phyloP scores from a whole-genome alignment of 2,329 filamentous ascomycete species.

The Juglanconis oblonga region DNA sequence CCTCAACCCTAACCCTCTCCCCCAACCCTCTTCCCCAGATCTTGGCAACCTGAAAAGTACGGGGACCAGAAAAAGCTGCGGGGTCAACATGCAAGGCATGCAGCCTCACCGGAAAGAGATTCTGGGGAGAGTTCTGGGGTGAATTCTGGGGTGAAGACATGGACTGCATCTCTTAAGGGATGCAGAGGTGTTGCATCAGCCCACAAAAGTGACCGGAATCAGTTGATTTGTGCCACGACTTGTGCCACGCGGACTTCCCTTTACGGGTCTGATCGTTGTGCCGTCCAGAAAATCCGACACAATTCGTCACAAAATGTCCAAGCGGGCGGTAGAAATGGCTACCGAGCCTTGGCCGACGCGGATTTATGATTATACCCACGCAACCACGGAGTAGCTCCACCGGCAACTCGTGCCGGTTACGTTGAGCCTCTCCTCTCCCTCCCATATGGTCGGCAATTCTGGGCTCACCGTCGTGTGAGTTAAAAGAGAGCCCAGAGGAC shows the following conservation, averaged over 20 bases:
- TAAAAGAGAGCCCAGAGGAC: no score
- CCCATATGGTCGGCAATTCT: background rate
- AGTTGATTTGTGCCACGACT: no score
- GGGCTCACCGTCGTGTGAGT: background rate
- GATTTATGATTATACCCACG: slow-evolving; percentile 4
- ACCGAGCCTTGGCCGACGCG: slow-evolving; percentile 8
- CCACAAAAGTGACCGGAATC: background rate
- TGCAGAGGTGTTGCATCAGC: background rate
- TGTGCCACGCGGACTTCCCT: no score
- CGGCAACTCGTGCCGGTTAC: background rate
- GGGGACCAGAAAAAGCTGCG: no score
- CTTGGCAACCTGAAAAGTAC: no score
- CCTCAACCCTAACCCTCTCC: no score
- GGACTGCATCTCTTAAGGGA: background rate
- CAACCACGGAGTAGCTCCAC: background rate
- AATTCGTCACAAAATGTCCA: background rate
- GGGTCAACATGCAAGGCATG: no score
- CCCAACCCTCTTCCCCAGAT: no score
- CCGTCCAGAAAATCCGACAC: background rate
- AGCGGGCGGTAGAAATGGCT: slow-evolving; percentile 9
- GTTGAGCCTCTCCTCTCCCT: background rate
- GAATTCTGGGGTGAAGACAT: background rate
- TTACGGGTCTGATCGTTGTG: background rate
- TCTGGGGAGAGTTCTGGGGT: no score
- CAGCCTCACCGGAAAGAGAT: no score